Percentiles rank a stretch among this genome's conserved stretches.
These are phyloP conservation scores for Tulasnella sp. DNA, from an alignment of 768 basidiomycete genomes.

Conservation along the genomic window DNA sequence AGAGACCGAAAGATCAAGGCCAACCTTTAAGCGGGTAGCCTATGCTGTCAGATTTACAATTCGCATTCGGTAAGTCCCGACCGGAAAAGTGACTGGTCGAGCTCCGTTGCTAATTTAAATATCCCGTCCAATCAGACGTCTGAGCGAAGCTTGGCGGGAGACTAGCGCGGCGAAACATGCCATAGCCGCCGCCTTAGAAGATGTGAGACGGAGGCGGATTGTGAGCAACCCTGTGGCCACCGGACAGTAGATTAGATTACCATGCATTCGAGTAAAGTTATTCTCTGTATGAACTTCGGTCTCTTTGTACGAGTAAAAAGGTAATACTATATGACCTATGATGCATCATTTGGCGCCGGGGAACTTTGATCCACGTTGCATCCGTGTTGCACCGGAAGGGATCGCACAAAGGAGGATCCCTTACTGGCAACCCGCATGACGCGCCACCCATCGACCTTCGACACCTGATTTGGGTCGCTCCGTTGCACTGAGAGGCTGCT, in stretches of 20 bases:
- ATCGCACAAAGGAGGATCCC: not conserved
- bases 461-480: not conserved
- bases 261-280: not conserved
- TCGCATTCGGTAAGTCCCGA: conserved; percentile 60
- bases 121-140: conserved; percentile 51
- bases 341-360: not conserved
- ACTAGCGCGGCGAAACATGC: conserved; percentile 64
- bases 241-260: conserved; percentile 2
- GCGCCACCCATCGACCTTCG: conserved; percentile 2
- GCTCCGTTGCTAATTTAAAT: not conserved
- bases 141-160: conserved; percentile 65
- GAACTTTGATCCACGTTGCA: conserved; percentile 6
- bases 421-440: conserved; percentile 8
- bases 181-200: conserved; percentile 66
- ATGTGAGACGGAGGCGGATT: conserved; percentile 61
- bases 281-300: not conserved
- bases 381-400: not conserved
- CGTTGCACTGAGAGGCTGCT: not conserved
- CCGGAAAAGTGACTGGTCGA: not conserved
- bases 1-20: conserved; percentile 44
- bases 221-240: conserved; percentile 30
- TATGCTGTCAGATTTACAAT: conserved; percentile 65
- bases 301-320: conserved; percentile 5
- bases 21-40: conserved; percentile 60
- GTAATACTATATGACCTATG: conserved; percentile 6